Percentiles rank a stretch among this genome's conserved stretches.
phyloP scores from a whole-genome alignment of 2,329 filamentous ascomycete genomes.

The Phaeomoniella chlamydospora region DNA sequence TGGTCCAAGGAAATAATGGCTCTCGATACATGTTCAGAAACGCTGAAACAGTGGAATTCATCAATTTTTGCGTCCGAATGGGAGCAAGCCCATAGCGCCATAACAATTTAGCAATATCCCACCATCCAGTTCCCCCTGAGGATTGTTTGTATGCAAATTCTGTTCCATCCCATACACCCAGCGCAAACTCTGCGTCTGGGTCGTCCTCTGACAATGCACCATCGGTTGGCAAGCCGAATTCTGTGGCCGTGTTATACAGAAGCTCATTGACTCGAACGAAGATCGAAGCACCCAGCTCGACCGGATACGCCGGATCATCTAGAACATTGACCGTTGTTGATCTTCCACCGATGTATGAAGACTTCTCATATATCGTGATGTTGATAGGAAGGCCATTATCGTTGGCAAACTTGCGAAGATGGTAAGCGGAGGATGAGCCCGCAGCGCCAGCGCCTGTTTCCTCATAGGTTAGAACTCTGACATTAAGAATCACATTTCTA shows the following conservation, averaged over 20 bases:
- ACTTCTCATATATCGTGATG: constrained; percentile 79
- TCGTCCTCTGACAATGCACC: constrained; percentile 32
- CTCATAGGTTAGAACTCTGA: too few species aligned
- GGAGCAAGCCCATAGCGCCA: constrained; percentile 79
- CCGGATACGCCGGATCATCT: constrained; percentile 47
- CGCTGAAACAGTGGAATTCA: constrained; percentile 53
- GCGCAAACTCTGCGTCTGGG: constrained; percentile 29
- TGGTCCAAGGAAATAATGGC: constrained; percentile 73
- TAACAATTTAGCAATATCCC: constrained; percentile 63
- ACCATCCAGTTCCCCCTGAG: constrained; percentile 52
- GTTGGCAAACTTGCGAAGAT: constrained; percentile 57
- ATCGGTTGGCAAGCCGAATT: constrained; percentile 54
- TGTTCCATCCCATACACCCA: constrained; percentile 76
- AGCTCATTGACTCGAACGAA: constrained; percentile 80
- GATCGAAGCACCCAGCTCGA: constrained; percentile 84
- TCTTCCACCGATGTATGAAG: constrained; percentile 65
- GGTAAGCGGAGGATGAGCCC: constrained; percentile 75
- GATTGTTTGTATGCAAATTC: constrained; percentile 55
- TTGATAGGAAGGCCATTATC: constrained; percentile 47
- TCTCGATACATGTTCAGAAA: constrained; percentile 71
- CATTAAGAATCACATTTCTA: too few species aligned
- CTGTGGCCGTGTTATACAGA: constrained; percentile 55
- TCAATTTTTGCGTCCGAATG: constrained; percentile 55
- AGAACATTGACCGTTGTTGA: constrained; percentile 73
- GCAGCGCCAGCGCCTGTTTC: constrained; percentile 79